Evolutionary conservation across 176 grass and related monocot genomes (phyloP), one percentile per base, ranked within the genome.

Genomic region (Aegilops sharonensis): DNA sequence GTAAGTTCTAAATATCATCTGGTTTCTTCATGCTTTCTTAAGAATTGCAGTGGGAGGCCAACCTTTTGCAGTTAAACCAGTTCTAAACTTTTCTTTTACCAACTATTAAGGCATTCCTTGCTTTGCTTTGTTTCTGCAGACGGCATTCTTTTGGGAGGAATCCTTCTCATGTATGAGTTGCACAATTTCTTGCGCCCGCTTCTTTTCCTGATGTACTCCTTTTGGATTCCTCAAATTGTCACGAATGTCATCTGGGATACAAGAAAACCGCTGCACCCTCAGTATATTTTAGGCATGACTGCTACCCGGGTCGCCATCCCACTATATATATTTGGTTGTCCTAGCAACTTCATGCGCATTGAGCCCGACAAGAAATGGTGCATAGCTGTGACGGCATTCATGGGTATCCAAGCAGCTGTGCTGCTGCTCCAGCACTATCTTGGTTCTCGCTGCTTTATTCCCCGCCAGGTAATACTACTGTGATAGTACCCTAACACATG

Each of bases 381-480:
- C 74, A 91, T 94, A 87, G 95, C 42, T 67, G 83, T 97, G 78
- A 89, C 83, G 48, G 39, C 91, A 68, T 99, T 94, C 81, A 92
- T 94, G 62, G 71, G 85, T 61, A 80, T 87, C 76, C 97, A 99
- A 93, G 90, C 94, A 39, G 78, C 75, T 43, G 88, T 97, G 77
- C 92, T 99, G 30, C 77, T 99, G 34, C 89, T 97, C 15, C 97
- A 99, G 89, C 90, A 99, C 88, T 99, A 94, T 87, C 81, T 97
- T 85, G 97, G 97, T 40, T 99, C 97, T 48, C 90, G 97, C 20
- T 99, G 97, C 78, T 99, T 99, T 75, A 99, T 99, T 92, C 97
- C 97, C 78, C 94, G 32, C 62, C 97, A 99, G 94, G 97, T 97
- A 75, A 50, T 90, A 69, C 15, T 85, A 63, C 64, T 36, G 21